These are phyloP conservation scores for Pleurotus cornucopiae DNA, from an alignment of 768 basidiomycete species.

Conservation along the genomic window DNA sequence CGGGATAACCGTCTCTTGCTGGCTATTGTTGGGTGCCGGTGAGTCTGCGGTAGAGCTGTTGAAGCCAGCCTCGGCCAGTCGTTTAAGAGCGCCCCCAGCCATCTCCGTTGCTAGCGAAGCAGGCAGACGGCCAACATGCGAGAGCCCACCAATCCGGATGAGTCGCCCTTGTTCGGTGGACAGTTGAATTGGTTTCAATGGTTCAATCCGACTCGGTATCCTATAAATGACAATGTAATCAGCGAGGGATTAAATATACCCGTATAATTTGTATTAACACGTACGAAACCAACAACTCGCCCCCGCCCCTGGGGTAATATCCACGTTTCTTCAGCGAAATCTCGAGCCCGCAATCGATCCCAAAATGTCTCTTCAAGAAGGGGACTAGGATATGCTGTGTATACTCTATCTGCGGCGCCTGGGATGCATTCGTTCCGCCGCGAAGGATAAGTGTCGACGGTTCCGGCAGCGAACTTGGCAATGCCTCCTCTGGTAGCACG, in stretches of 20 bases:
- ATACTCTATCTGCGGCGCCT: conserved; percentile 78
- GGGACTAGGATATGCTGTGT: conserved; percentile 62
- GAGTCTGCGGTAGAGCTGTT: conserved; percentile 5
- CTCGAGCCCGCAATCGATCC: conserved; percentile 28
- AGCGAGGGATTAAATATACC: background rate
- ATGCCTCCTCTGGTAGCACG: too few species aligned
- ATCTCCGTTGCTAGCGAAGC: conserved; percentile 49
- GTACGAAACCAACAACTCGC: conserved; percentile 40
- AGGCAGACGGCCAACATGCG: conserved; percentile 69
- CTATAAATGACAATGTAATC: background rate
- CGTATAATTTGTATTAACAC: background rate
- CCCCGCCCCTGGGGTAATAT: conserved; percentile 74
- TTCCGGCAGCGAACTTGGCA: conserved; percentile 5
- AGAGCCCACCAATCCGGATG: conserved; percentile 45
- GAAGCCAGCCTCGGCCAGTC: conserved; percentile 38
- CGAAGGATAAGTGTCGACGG: conserved; percentile 49
- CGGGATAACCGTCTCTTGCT: conserved; percentile 15
- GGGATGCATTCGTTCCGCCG: conserved; percentile 70
- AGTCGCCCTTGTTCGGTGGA: conserved; percentile 51
- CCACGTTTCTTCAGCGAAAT: conserved; percentile 55
- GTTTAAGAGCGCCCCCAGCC: conserved; percentile 45
- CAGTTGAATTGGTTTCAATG: conserved; percentile 23
- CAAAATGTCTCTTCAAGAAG: conserved; percentile 59
- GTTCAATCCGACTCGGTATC: conserved; percentile 2
- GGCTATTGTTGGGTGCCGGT: background rate